Evolutionary conservation across 2,329 filamentous ascomycete species (phyloP).

Genomic region (Fusarium austroafricanum): DNA sequence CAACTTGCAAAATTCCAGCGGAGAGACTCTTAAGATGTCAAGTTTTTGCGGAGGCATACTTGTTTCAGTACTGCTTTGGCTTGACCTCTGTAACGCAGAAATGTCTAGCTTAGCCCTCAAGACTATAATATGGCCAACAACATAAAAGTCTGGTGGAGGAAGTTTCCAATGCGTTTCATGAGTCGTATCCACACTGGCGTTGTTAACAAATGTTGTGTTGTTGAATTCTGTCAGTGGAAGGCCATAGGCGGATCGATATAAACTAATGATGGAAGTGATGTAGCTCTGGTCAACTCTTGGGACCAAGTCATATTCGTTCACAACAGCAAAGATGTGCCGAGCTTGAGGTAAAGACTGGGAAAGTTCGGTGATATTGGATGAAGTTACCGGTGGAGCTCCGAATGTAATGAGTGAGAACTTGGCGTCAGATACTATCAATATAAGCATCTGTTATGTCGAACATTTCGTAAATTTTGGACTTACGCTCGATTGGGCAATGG

Average conservation of each 20-base stretch:
- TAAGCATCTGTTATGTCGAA: not conserved
- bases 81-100: not conserved
- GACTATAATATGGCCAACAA: not conserved
- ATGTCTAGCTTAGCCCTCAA: not conserved
- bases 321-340: conserved; percentile 18
- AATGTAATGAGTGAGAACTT: conserved; percentile 38
- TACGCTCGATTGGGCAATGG: not conserved
- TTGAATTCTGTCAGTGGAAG: not conserved
- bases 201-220: not conserved
- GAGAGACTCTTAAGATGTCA: not conserved
- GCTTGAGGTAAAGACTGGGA: not conserved
- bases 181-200: rapidly evolving
- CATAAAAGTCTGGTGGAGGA: not conserved
- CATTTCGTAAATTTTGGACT: not conserved
- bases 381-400: conserved; percentile 36
- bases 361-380: conserved; percentile 17
- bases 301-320: conserved; percentile 43
- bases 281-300: conserved; percentile 36
- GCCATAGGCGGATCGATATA: conserved; percentile 36
- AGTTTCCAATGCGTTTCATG: not conserved
- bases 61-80: not conserved
- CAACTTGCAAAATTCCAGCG: conserved; percentile 14
- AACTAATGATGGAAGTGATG: conserved; percentile 33
- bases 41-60: not conserved
- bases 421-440: not conserved